Conservation (phyloP, 169 alveolate species). For the Cyclospora cayetanensis region DNA sequence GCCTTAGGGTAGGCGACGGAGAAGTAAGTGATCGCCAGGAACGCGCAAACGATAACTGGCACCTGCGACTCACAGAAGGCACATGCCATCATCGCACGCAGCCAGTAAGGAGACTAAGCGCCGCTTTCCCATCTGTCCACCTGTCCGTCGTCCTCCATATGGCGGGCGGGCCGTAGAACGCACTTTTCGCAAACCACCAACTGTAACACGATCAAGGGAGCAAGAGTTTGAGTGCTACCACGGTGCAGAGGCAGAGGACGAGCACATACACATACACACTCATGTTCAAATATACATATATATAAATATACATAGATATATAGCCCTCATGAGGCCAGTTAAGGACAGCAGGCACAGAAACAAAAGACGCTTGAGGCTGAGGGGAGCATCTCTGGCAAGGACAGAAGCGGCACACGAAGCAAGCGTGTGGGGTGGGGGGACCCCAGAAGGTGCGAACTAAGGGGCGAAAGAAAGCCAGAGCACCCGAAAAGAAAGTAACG, state of each 20-base stretch:
- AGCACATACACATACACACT: not conserved
- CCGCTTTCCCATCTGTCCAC: not conserved
- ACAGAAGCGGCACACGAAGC: no score
- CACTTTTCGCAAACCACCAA: not conserved
- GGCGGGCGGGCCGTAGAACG: not conserved
- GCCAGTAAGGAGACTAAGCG: not conserved
- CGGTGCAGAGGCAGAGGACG: not conserved
- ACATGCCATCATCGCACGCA: not conserved
- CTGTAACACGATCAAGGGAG: not conserved
- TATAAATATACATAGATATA: not conserved
- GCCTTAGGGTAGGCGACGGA: conserved; percentile 1
- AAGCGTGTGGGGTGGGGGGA: no score
- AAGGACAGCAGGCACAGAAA: no score
- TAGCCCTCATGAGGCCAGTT: no score
- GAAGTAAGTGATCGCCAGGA: not conserved
- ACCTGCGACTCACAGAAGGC: no score
- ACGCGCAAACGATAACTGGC: not conserved
- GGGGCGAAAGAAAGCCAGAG: no score
- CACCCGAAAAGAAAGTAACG: no score
- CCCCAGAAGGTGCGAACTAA: no score
- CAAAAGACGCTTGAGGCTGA: no score
- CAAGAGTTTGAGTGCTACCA: not conserved
- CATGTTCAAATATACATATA: not conserved
- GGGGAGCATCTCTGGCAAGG: no score
- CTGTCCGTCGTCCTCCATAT: not conserved